These are phyloP conservation scores for Chytridium lagenaria DNA, from an alignment of 371 early-diverging fungal species.

Conservation along the genomic window DNA sequence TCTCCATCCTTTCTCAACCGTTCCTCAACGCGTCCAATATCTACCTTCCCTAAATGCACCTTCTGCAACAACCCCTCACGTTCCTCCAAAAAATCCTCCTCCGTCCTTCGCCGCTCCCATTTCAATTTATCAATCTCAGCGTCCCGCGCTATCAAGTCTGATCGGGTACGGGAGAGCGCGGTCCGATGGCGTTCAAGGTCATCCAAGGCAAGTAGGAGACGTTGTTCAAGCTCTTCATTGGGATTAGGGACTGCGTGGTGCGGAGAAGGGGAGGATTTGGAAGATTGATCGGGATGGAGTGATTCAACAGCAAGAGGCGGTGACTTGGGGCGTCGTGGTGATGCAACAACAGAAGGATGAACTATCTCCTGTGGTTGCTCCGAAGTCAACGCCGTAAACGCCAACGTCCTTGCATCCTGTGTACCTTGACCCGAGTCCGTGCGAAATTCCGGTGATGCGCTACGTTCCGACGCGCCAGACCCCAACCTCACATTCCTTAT, in stretches of 20 bases:
- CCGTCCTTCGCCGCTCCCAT: neutral
- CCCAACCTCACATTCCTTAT: neutral
- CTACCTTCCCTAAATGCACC: neutral
- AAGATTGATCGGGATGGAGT: too few relatives aligned
- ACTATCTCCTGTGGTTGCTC: neutral
- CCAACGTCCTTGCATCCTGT: neutral
- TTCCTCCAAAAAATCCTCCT: neutral
- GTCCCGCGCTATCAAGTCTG: neutral
- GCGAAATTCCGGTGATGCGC: neutral
- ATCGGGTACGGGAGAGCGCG: neutral
- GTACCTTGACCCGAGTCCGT: neutral
- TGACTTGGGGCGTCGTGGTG: neutral
- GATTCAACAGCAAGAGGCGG: neutral
- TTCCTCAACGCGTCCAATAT: neutral
- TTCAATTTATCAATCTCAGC: conserved; percentile 8
- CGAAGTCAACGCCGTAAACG: neutral
- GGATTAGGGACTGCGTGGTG: neutral
- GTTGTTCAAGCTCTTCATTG: neutral
- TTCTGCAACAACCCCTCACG: neutral
- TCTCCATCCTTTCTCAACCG: neutral
- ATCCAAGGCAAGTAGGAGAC: neutral
- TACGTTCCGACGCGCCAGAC: neutral
- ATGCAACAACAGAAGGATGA: neutral
- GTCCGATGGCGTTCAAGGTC: neutral
- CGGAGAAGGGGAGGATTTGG: neutral